Base-by-base conservation (phyloP, 345 rosid species). In the Euphorbia peplus region DNA sequence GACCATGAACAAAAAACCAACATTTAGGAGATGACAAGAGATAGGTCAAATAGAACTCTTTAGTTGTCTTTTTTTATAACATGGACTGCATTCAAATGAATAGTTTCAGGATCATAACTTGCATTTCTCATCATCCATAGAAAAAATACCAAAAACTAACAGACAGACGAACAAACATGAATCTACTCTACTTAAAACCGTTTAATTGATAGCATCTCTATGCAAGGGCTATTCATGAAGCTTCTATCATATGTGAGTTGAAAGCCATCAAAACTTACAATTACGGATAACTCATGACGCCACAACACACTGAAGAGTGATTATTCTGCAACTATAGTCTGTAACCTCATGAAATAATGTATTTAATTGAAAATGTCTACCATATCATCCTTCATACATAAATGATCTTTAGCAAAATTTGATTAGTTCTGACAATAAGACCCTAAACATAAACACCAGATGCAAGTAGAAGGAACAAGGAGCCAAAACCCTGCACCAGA, bases 401-500 rank as follows among this genome's bases (percentile, higher is more conserved):
- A 66, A 39, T 28, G 30, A 28, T 44, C 64, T 53, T 70, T 8
- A 59, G 32, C 72, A 70, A 63, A 79, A 64, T 26, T 32, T 25
- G 25, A 64, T 53, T 32, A 26, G 61, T 69, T 35, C 62, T 44
- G 10, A 52, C 29, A 24, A 30, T 58, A 4, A 59, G 60, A 76
- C 80, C 78, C 53, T 68, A 95, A 57, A 95, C 97, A 72, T 95
- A 95, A 77, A 91, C 81, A 44, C 97, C 97, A 5, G 89, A 83
- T 64, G 97, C 86, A 68, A 95, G 95, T 35, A 93, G 86, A 82
- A 93, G 67, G 81, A 93, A 93, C 80, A 93, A 84, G 22, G 97
- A 88, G 18, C 98, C 98, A 26, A 93, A 93, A 26, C 98, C 98
- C 98, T 93, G 92, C 81, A 71, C 53, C 76, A 78, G 25, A 22